These are phyloP conservation scores for Ilyonectria mors-panacis DNA, from an alignment of 2,329 filamentous ascomycete species.

Conservation along the genomic window DNA sequence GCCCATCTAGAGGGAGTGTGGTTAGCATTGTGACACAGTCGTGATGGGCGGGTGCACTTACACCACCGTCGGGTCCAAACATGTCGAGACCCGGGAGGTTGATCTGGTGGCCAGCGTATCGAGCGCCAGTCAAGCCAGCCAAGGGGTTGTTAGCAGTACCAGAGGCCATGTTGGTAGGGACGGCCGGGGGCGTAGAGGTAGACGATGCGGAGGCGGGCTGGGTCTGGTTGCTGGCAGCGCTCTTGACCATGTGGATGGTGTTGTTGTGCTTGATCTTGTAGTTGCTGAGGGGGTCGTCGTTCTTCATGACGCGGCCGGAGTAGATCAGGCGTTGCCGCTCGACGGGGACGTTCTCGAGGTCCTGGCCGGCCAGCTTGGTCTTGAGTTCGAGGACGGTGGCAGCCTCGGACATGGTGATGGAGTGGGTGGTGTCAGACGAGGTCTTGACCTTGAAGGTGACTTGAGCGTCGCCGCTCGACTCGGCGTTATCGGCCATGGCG, in stretches of 20 bases:
- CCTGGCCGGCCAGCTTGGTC: slow-evolving; percentile 83
- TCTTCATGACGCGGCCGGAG: slow-evolving; percentile 96
- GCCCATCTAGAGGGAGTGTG: slow-evolving; percentile 78
- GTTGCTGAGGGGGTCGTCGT: slow-evolving; percentile 84
- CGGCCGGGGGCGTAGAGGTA: slow-evolving; percentile 61
- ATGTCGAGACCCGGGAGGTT: slow-evolving; percentile 88
- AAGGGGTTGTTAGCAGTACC: slow-evolving; percentile 91
- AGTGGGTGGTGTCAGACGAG: slow-evolving; percentile 90
- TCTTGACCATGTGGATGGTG: slow-evolving; percentile 97
- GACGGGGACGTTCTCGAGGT: slow-evolving; percentile 88
- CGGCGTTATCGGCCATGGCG: slow-evolving; percentile 76
- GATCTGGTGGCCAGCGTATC: slow-evolving; percentile 89
- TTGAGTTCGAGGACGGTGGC: slow-evolving; percentile 90
- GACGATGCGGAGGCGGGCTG: slow-evolving; percentile 59
- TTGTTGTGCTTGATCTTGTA: slow-evolving; percentile 98
- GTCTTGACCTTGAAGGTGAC: slow-evolving; percentile 98
- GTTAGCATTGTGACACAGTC: slow-evolving; percentile 25
- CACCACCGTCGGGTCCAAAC: slow-evolving; percentile 95
- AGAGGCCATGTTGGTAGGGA: slow-evolving; percentile 83
- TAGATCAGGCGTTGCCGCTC: slow-evolving; percentile 97
- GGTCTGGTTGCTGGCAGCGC: slow-evolving; percentile 86
- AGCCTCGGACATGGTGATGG: slow-evolving; percentile 82
- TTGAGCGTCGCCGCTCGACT: slow-evolving; percentile 76
- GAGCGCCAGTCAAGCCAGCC: slow-evolving; percentile 89
- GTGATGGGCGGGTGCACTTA: slow-evolving; percentile 65